A percentile compares a stretch with the other conserved stretches of the same genome.
phyloP scores from a whole-genome alignment of 169 alveolate genomes.

The Plasmodium sp. region DNA sequence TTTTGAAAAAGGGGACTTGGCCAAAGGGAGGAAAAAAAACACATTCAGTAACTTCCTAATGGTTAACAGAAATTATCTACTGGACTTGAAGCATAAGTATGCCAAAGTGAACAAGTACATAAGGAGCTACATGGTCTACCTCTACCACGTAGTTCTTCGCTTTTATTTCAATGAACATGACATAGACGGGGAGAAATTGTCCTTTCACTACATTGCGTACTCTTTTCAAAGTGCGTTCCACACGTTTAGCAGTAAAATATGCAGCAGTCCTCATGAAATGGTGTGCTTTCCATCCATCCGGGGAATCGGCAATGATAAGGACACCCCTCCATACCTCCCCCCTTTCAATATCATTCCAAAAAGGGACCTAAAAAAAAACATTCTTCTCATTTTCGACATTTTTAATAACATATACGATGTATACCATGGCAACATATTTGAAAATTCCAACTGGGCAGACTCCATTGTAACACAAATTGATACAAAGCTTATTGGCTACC shows the following conservation, averaged over 20 bases:
- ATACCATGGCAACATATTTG: constrained; percentile 33
- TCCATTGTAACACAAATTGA: constrained; percentile 24
- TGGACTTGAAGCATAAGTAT: constrained; percentile 15
- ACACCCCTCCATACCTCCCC: not conserved
- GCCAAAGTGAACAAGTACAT: constrained; percentile 35
- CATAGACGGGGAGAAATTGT: constrained; percentile 21
- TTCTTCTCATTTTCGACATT: constrained; percentile 44
- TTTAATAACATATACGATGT: constrained; percentile 46
- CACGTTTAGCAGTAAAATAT: constrained; percentile 14
- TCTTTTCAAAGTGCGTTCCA: constrained; percentile 24
- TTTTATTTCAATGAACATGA: constrained; percentile 42
- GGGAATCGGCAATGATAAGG: not conserved
- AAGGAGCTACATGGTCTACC: constrained; percentile 8
- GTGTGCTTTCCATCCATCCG: not conserved
- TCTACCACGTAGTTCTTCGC: constrained; percentile 15
- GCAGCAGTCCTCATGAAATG: not conserved
- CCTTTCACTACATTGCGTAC: constrained; percentile 21
- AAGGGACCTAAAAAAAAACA: constrained; percentile 25
- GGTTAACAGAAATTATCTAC: constrained; percentile 54
- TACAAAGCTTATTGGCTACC: constrained; percentile 39
- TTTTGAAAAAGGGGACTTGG: not conserved
- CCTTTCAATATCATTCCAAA: constrained; percentile 11
- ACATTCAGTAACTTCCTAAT: constrained; percentile 7
- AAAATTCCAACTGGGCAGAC: not conserved
- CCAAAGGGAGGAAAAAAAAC: not conserved